These are phyloP conservation scores for Hypoxylon sp. DNA, from an alignment of 2,329 filamentous ascomycete genomes.

Conservation along the genomic window DNA sequence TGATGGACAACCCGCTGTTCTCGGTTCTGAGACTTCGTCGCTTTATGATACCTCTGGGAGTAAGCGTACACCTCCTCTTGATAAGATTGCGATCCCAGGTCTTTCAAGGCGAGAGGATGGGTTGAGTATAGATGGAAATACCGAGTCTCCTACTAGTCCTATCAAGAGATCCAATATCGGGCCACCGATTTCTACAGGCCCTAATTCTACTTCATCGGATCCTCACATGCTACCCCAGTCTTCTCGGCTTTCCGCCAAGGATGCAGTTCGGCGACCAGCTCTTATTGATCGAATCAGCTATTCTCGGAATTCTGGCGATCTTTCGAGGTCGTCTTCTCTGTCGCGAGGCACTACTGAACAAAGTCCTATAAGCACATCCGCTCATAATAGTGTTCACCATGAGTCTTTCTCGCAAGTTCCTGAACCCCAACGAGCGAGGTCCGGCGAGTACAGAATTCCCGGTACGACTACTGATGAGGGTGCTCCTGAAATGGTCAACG, in stretches of 20 bases:
- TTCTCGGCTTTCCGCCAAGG: constrained; percentile 52
- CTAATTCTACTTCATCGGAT: constrained; percentile 55
- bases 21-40: constrained; percentile 56
- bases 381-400: constrained; percentile 71
- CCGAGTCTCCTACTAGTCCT: constrained; percentile 63
- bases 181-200: constrained; percentile 48
- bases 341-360: constrained; percentile 71
- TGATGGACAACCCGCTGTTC: constrained; percentile 58
- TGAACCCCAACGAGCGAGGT: constrained; percentile 61
- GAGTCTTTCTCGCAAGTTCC: constrained; percentile 68
- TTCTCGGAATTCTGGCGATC: constrained; percentile 60
- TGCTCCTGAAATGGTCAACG: constrained; percentile 71
- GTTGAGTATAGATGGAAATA: constrained; percentile 61
- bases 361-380: constrained; percentile 70
- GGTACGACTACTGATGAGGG: constrained; percentile 71
- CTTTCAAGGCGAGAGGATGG: constrained; percentile 61
- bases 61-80: constrained; percentile 50
- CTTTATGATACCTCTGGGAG: constrained; percentile 57
- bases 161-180: constrained; percentile 52
- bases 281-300: constrained; percentile 70
- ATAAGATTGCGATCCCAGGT: constrained; percentile 51
- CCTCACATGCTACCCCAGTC: constrained; percentile 48
- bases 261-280: constrained; percentile 62
- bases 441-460: constrained; percentile 66
- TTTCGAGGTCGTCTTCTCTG: constrained; percentile 71